Conservation (phyloP, 352 stramenopile species). For the Globisporangium irregulare region DNA sequence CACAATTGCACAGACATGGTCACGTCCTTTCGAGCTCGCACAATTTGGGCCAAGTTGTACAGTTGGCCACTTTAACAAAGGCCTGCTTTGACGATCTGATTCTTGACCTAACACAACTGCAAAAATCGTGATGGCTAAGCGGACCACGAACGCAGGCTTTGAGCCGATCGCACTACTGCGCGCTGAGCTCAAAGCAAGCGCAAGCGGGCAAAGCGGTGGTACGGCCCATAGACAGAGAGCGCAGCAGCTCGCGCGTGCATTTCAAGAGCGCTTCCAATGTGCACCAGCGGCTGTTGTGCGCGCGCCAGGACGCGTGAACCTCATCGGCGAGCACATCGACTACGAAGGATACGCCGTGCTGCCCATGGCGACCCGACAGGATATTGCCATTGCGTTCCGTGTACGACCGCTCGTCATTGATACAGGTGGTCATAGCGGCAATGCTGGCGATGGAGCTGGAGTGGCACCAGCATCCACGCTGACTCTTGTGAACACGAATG, state of each 20-base stretch:
- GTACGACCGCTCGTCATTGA: not conserved
- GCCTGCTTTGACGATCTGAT: no score
- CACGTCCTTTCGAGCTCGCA: not conserved
- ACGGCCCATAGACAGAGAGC: not conserved
- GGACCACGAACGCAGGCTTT: not conserved
- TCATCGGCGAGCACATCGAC: constrained; percentile 88
- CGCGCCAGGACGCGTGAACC: constrained; percentile 78
- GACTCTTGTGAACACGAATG: constrained; percentile 25
- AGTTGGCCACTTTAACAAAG: no score
- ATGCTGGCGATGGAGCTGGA: no score
- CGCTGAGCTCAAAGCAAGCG: not conserved
- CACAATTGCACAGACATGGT: not conserved
- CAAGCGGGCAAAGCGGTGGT: not conserved
- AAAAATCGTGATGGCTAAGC: no score
- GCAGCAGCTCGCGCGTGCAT: constrained; percentile 20
- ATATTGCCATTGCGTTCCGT: constrained; percentile 51
- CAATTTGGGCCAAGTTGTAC: no score
- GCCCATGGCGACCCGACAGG: constrained; percentile 73
- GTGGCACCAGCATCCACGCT: not conserved
- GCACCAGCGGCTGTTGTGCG: constrained; percentile 34
- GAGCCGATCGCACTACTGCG: constrained; percentile 6
- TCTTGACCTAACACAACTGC: no score
- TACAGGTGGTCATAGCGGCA: not conserved
- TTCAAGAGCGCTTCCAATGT: constrained; percentile 28
- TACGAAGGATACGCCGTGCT: constrained; percentile 86